Evolutionary conservation across 2,329 filamentous ascomycete genomes (phyloP), one percentile per base, ranked within the genome.

Genomic region (Helotiales sp.): DNA sequence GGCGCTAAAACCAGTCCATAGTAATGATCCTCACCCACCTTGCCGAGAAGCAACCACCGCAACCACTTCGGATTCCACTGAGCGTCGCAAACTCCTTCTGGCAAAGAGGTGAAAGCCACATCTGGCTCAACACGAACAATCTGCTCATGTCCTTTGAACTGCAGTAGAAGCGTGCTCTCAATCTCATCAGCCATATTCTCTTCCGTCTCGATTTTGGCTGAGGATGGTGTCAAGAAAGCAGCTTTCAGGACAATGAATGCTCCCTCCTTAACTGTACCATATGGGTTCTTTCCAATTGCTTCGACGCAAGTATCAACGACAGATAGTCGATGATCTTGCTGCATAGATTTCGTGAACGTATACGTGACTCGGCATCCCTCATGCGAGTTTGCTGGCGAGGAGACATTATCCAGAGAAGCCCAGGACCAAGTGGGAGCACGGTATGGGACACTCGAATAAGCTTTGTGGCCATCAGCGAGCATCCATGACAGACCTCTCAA

Each of bases 381-480:
- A 47, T 54, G 40, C 27, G 38, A 10, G 29, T 46, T 38, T 24
- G n/a, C 13, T 30, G 19, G 25, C n/a, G 44, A 48, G 19, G 25
- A 19, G 47, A 48, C 5, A 31, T 47, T 47, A 40, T 48, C 52
- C 40, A 54, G 40, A 51, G 55, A 52, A 17, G 49, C 55, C 55
- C 55, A 57, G 33, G 55, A 57, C 55, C 55, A 57, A n/a, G 48
- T 47, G 36, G 55, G 55, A 12, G 49, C 48, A 47, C 48, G 48
- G 49, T 57, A 52, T 31, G 34, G 47, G 33, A 42, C 19, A 27
- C 38, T 9, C 24, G 27, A 33, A 27, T 12, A 47, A 22, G 52
- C 42, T 47, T 48, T 54, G 24, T 46, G 25, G 29, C 52, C 52
- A 54, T 54, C 52, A 47, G 52, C 52, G 19, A 54, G 25, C n/a